These are phyloP conservation scores for Circinella umbellata DNA, from an alignment of 371 early-diverging fungal species.

Conservation along the genomic window DNA sequence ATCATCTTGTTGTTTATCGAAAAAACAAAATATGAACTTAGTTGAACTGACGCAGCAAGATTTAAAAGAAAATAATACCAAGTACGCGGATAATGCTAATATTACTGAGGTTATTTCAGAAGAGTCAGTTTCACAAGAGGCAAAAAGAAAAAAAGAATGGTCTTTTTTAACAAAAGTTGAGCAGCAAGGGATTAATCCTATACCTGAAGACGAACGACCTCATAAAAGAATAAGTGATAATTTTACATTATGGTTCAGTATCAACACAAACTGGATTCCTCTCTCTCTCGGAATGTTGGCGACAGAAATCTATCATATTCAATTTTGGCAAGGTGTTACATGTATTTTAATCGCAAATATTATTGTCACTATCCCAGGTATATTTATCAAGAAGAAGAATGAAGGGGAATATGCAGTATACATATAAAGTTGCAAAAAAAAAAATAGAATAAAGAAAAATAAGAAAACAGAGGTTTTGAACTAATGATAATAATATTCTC, in stretches of 20 bases:
- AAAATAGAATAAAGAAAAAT: no score
- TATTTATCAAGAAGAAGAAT: neutral
- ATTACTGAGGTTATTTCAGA: no score
- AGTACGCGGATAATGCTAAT: no score
- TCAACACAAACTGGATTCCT: conserved; percentile 12
- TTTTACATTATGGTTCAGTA: conserved; percentile 23
- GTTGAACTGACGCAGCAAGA: no score
- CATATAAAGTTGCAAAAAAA: no score
- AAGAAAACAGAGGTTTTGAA: no score
- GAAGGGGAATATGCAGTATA: neutral
- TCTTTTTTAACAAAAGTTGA: conserved; percentile 5
- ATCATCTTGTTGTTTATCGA: no score
- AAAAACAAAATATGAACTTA: no score
- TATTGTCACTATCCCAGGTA: conserved; percentile 6
- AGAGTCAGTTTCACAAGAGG: no score
- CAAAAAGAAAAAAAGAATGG: no score
- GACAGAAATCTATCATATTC: conserved; percentile 14
- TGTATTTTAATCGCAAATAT: conserved; percentile 18
- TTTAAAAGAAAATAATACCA: no score
- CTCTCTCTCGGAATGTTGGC: conserved; percentile 14
- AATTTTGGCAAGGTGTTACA: conserved; percentile 13
- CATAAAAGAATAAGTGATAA: conserved; percentile 21
- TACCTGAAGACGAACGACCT: conserved; percentile 20
- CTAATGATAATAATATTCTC: no score
- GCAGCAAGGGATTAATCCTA: conserved; percentile 17